Evolutionary conservation across 306 rosid species (phyloP).

Genomic region (Canavalia gladiata): DNA sequence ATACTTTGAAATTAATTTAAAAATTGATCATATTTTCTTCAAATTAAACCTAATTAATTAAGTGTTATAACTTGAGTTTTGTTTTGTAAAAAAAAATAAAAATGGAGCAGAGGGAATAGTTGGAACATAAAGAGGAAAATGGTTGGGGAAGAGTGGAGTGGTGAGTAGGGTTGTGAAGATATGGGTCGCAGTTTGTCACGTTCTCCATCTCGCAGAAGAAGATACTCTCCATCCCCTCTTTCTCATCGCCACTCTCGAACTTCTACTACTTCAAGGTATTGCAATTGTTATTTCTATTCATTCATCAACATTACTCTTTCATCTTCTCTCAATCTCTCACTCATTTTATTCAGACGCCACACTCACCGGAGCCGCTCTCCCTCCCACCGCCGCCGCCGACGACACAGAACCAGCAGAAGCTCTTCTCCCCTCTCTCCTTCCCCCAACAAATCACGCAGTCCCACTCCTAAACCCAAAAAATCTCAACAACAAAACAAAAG

Average conservation of each 20-base stretch:
- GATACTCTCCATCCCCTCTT: constrained; percentile 55
- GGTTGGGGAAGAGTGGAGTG: no score
- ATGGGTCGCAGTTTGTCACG: constrained; percentile 72
- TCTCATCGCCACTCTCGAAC: constrained; percentile 56
- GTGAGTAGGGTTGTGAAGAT: neutral
- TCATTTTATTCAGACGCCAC: constrained; percentile 44
- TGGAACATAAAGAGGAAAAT: no score
- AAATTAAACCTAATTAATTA: no score
- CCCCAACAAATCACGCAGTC: constrained; percentile 54
- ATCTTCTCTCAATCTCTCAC: neutral
- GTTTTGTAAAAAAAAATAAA: no score
- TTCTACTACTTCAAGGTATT: constrained; percentile 35
- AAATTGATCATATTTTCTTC: no score
- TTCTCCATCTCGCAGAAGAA: constrained; percentile 63
- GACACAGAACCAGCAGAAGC: constrained; percentile 51
- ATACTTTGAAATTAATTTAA: no score
- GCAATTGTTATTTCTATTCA: neutral
- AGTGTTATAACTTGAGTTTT: no score
- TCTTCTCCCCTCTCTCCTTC: constrained; percentile 65
- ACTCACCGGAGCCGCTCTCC: constrained; percentile 59
- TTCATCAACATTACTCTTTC: neutral
- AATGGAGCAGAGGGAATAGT: no score
- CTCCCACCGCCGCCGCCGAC: constrained; percentile 56
- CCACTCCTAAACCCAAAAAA: constrained; percentile 65
- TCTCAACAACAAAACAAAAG: constrained; percentile 66